Base-by-base conservation (phyloP, 2,329 filamentous ascomycete genomes). In the Colletotrichum echinochloae region DNA sequence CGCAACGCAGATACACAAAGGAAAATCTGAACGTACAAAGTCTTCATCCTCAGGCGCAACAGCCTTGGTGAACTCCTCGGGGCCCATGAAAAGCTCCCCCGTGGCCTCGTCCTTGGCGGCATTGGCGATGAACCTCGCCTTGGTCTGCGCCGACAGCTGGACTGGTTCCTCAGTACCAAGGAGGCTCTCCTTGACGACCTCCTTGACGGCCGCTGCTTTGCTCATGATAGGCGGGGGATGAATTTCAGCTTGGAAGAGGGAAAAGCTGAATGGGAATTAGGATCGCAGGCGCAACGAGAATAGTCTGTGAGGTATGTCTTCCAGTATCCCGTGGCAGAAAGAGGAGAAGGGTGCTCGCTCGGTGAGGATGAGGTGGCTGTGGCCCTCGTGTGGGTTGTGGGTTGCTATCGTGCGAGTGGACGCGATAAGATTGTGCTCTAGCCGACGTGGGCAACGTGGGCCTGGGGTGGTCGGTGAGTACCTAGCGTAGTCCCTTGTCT, bases 41-140 rank as follows among this genome's bases (percentile, higher is more conserved):
- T 98, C 94, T 82, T 97, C 94, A 70, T 90, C 87, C 57, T 88
- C 87, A 6, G 96, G 96, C 75, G 94, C 95, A 83, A 99, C 90
- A 35, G 95, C 95, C 77, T 95, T 87, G 76, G 98, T 90, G 81
- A 99, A 99, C 79, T 97, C 89, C n/a, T 95, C 89, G 72, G 92
- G 89, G 55, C 88, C 90, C 89, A 99, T 92, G 78, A 88, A 94
- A 66, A 90, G 85, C 77, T 98, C 94, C 69, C 92, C 95, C 12
- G 90, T 87, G 75, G 90, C 86, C 71, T 91, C 85, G 78, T 97
- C 94, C 80, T 91, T 92, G 77, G 88, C 83, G 49, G 96, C 94
- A 84, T 95, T 86, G 78, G 88, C 88, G 76, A 90, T 82, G 82
- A 98, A 99, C 73, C 90, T 90, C 68, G 90, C 85, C 82, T 91